Evolutionary conservation across 257 asterid genomes (phyloP), one percentile per base, ranked within the genome.

Genomic region (Eustoma russellianum): DNA sequence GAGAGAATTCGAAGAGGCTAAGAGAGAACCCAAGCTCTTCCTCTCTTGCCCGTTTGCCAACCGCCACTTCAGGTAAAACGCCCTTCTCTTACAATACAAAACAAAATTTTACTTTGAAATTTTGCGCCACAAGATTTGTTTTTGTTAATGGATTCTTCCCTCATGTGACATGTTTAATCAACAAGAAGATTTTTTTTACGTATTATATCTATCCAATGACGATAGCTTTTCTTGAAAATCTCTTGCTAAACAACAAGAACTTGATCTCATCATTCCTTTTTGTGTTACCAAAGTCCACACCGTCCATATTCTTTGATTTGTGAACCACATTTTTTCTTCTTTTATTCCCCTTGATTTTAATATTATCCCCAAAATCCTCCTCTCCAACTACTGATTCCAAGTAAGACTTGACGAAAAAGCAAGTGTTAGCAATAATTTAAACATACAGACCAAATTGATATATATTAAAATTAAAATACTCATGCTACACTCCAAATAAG

Each of bases 1-100:
- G 64, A 35, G 83, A 68, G 1, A 67, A 52, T 48, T 49, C 80
- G 0, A 78, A 83, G 63, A 52, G 94, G 33, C 75, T 18, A 13
- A 69, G 94, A 56, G 86, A 80, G 55, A 57, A 60, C 59, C 68
- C 77, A 0, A 52, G 50, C 12, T 59, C 70, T 30, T 71, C 81
- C 2, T 56, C 78, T 46, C 79, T 78, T 46, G 75, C 68, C 43
- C 82, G 88, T 16, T 38, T 85, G 57, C 82, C 85, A 38, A 45
- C 69, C 9, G 54, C 74, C 58, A 56, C 88, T 0, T 52, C 95
- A 62, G 84, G 82, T 83, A 75, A 38, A 38, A 66, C 48, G 19
- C 44, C 14, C 55, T 41, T 41, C 15, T 55, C 50, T 41, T 41
- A 38, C 56, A 38, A 49, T 33, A 16, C 7, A 61, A 59, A 41